phyloP scores from a whole-genome alignment of 1,284 basidiomycete genomes.

The Ganoderma resinaceum region DNA sequence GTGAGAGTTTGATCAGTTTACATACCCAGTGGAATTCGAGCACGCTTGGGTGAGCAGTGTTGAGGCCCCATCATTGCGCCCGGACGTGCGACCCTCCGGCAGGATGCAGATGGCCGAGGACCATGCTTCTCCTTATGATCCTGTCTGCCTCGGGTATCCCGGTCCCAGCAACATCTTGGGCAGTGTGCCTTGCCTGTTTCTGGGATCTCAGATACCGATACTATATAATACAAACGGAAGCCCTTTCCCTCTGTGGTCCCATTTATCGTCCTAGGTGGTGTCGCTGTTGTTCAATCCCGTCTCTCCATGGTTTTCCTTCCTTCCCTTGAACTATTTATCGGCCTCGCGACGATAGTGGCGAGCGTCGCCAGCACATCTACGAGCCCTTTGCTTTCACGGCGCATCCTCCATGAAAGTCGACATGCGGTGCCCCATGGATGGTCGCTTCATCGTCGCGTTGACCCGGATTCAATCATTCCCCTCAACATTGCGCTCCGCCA shows the following conservation, averaged over 20 bases:
- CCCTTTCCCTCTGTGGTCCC: neutral
- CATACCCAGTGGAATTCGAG: neutral
- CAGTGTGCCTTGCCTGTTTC: neutral
- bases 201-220: neutral
- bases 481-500: conserved; percentile 54
- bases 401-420: conserved; percentile 49
- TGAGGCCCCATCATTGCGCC: neutral
- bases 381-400: conserved; percentile 32
- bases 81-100: neutral
- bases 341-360: conserved; percentile 10
- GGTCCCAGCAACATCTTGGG: neutral
- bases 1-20: neutral
- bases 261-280: neutral
- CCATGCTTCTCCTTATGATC: neutral
- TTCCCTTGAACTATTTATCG: conserved; percentile 7
- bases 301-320: conserved; percentile 14
- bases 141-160: neutral
- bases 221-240: neutral
- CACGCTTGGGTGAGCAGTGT: neutral
- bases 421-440: conserved; percentile 44
- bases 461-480: conserved; percentile 43
- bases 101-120: neutral
- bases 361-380: conserved; percentile 2
- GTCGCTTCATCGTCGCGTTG: conserved; percentile 42
- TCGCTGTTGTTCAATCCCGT: neutral